Evolutionary conservation across 2,329 filamentous ascomycete genomes (phyloP).

Genomic region (Cercospora berteroae): DNA sequence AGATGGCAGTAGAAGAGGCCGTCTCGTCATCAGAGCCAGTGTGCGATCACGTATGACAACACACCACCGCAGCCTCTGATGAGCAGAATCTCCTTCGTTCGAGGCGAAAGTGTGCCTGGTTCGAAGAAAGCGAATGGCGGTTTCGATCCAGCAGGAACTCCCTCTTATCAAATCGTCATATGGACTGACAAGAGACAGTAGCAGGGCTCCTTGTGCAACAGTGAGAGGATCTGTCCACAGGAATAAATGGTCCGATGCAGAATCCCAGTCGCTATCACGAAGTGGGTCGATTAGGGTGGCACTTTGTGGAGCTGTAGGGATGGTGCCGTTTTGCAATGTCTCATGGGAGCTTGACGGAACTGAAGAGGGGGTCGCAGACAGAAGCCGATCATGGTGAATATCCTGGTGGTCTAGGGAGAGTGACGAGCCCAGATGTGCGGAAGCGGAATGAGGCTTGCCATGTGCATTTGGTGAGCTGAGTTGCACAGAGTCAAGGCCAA

Average conservation of each 20-base stretch:
- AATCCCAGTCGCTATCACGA: neutral
- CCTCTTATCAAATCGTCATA: neutral
- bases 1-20: neutral
- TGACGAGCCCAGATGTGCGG: too few species aligned
- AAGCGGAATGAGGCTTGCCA: too few species aligned
- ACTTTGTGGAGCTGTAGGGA: neutral
- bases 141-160: neutral
- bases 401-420: too few species aligned
- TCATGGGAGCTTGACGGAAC: neutral
- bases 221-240: neutral
- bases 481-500: neutral
- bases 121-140: neutral
- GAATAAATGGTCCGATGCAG: too few species aligned
- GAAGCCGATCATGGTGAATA: too few species aligned
- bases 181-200: neutral
- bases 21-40: neutral
- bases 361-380: neutral
- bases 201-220: neutral
- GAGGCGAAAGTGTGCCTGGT: neutral
- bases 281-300: neutral
- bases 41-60: neutral
- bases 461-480: neutral
- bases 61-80: neutral
- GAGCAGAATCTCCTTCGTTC: neutral
- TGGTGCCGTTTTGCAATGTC: neutral